Conservation (phyloP, 169 alveolate genomes). For the Plasmodium gaboni region DNA sequence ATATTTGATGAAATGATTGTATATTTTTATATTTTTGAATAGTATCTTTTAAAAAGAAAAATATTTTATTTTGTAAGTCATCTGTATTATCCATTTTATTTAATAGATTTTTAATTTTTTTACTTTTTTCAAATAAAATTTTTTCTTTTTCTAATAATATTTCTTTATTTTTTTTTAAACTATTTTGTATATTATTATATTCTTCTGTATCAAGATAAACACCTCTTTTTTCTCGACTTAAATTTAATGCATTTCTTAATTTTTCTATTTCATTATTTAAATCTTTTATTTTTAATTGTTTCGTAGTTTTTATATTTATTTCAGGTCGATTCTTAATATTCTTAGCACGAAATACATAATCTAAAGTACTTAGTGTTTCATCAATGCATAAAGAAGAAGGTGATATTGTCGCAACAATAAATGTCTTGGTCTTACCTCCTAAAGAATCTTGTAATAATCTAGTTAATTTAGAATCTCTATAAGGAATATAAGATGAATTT, state of each 20-base stretch:
- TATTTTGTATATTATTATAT: conserved; percentile 62
- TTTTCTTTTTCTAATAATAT: conserved; percentile 47
- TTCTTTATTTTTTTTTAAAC: conserved; percentile 60
- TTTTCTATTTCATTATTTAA: conserved; percentile 83
- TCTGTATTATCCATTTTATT: conserved; percentile 63
- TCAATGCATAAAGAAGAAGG: conserved; percentile 93
- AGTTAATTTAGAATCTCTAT: conserved; percentile 97
- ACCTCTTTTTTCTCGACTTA: conserved; percentile 82
- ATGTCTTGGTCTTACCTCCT: conserved; percentile 97
- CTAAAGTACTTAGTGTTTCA: conserved; percentile 92
- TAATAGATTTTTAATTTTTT: conserved; percentile 50
- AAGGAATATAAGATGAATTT: conserved; percentile 94
- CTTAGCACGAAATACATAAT: conserved; percentile 95
- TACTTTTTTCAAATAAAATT: conserved; percentile 58
- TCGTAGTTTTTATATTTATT: conserved; percentile 92
- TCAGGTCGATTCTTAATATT: conserved; percentile 92
- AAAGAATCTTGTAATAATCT: conserved; percentile 93
- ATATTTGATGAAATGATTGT: conserved; percentile 31
- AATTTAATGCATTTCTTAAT: conserved; percentile 77
- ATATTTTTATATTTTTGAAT: conserved; percentile 40
- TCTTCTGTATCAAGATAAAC: conserved; percentile 76
- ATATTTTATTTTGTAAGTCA: conserved; percentile 56
- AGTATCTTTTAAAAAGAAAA: conserved; percentile 15
- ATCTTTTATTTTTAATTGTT: conserved; percentile 85
- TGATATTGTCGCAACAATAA: conserved; percentile 94